Conservation (phyloP, 1,284 basidiomycete species). For the Sporisorium scitamineum region DNA sequence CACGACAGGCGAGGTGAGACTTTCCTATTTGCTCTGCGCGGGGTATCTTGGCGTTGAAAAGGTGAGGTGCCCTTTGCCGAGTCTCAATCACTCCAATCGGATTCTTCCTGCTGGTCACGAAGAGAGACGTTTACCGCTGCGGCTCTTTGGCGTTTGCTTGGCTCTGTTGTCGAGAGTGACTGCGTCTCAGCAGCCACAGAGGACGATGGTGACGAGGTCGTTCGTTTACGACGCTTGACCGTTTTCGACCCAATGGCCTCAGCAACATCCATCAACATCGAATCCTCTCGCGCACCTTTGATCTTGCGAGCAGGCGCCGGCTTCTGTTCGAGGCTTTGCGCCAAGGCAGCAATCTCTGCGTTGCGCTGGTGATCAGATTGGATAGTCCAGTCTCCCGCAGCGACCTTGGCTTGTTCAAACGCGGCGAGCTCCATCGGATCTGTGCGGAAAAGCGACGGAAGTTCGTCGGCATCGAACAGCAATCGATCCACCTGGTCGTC, state of each 20-base stretch:
- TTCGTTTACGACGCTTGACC: neutral
- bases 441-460: slow-evolving; percentile 24
- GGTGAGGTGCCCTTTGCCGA: neutral
- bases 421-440: slow-evolving; percentile 20
- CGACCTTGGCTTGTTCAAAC: slow-evolving; percentile 23
- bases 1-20: too few species aligned
- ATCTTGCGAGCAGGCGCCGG: neutral
- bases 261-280: neutral
- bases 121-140: slow-evolving; percentile 6
- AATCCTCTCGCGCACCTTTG: neutral
- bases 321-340: slow-evolving; percentile 5
- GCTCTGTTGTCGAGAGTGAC: neutral
- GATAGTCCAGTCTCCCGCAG: slow-evolving; percentile 28
- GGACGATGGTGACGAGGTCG: neutral
- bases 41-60: neutral
- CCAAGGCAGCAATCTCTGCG: slow-evolving; percentile 9
- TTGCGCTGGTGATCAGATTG: slow-evolving; percentile 3
- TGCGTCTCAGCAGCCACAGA: neutral
- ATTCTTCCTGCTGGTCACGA: slow-evolving; percentile 28
- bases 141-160: neutral
- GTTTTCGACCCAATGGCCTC: neutral
- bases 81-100: slow-evolving; percentile 39
- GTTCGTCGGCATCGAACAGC: slow-evolving; percentile 32
- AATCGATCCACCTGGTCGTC: slow-evolving; percentile 35
- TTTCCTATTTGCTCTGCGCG: neutral